Base-by-base conservation (phyloP, 2,329 filamentous ascomycete species). In the Ophiostoma sp. region DNA sequence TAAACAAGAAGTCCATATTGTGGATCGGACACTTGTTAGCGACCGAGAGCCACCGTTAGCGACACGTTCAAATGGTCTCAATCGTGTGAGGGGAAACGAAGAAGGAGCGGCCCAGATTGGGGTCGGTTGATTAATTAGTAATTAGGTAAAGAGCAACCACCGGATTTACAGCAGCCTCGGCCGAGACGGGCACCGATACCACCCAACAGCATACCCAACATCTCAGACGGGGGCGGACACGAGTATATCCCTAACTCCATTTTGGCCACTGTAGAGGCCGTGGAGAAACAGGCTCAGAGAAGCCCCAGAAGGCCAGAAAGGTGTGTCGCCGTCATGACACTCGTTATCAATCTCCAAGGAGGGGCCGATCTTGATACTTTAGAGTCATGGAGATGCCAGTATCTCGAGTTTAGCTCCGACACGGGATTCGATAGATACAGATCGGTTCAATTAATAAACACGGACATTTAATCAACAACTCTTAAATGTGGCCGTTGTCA, bases 91-190 rank as follows among this genome's bases (percentile, higher is more conserved):
- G 36, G 36, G 36, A 39, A 39, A 39, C 36, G 28, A 28, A 17
- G 17, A 19, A 59, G 55, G 28, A 33, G 25, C 55, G 28, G 50
- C 22, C 50, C 50, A 55, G 50, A 25, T 25, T 17, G 39, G 15
- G 39, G 5, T 9, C 39, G 39, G 39, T 42, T 42, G 39, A 7
- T 61, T 9, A n/a, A 39, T 61, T 61, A 61, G 31, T 61, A 61
- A 61, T 36, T 61, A 59, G 15, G 28, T 25, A 28, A 57, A 61
- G 31, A 11, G 19, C 31, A 8, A 3, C 31, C 19, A 9, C 31
- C 50, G 50, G 52, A 57, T 73, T 69, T 69, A 69, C 45, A 36
- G 64, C 39, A 8, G 17, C 17, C 8, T 61, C 57, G 31, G 57
- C 57, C 52, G 52, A 57, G 52, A 57, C 25, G 52, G 52, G 25